phyloP scores from a whole-genome alignment of 495 filamentous ascomycete species.

The Parathielavia hyrcaniae region DNA sequence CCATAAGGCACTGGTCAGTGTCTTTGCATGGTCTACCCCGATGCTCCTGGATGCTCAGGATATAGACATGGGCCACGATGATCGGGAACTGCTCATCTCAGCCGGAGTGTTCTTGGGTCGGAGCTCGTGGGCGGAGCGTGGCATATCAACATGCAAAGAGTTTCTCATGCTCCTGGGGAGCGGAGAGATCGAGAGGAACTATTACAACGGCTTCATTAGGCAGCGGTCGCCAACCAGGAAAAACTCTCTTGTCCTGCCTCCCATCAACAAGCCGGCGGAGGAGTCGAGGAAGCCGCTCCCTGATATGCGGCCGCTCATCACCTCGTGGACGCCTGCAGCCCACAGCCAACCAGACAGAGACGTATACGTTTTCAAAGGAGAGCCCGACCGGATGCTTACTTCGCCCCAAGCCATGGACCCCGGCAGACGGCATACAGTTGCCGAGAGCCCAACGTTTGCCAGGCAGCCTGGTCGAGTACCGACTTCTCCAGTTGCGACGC shows the following conservation, averaged over 20 bases:
- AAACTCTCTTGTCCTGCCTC: slow-evolving; percentile 30
- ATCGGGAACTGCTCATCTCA: slow-evolving; percentile 34
- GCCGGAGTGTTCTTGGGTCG: slow-evolving; percentile 33
- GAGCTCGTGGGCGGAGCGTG: slow-evolving; percentile 39
- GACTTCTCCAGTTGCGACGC: slow-evolving; percentile 36
- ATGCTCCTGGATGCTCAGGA: slow-evolving; percentile 39
- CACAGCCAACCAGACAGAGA: slow-evolving; percentile 25
- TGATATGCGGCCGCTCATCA: slow-evolving; percentile 38
- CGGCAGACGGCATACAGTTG: slow-evolving; percentile 44
- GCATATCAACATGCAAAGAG: slow-evolving; percentile 40
- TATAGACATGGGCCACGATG: slow-evolving; percentile 32
- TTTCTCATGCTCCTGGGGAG: slow-evolving; percentile 43
- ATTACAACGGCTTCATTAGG: slow-evolving; percentile 42
- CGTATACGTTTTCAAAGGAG: slow-evolving; percentile 32
- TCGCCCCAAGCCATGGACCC: slow-evolving; percentile 33
- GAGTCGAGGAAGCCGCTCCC: slow-evolving; percentile 39
- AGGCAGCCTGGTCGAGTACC: slow-evolving; percentile 35
- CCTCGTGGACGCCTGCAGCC: slow-evolving; percentile 31
- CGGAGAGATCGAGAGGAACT: slow-evolving; percentile 36
- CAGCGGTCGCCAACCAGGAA: slow-evolving; percentile 36
- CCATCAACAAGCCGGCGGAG: slow-evolving; percentile 29
- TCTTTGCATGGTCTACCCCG: slow-evolving; percentile 39
- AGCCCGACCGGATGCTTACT: slow-evolving; percentile 30
- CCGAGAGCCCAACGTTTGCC: slow-evolving; percentile 40
- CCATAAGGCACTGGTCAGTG: slow-evolving; percentile 41